Evolutionary conservation across 2,329 filamentous ascomycete species (phyloP), one percentile per base, ranked within the genome.

Genomic region (Sporothrix brunneoviolacea): DNA sequence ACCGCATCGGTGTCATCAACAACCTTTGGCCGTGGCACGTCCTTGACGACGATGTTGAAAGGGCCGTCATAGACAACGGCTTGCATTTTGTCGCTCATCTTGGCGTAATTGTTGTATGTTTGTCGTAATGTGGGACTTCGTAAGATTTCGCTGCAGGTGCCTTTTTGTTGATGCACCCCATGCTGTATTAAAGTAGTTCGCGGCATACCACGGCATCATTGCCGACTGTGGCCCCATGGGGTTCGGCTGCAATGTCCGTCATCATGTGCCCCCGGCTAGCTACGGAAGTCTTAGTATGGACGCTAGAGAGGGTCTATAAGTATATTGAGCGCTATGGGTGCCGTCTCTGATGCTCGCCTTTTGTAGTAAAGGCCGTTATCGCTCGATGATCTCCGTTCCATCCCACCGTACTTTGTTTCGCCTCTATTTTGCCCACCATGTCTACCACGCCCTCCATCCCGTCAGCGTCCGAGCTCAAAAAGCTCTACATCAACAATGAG

Each of bases 401-500:
- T 40, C 22, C 13, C 4, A 16, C 13, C 19, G 13, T 33, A 4
- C 9, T 3, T 33, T 15, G 12, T 21, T 28, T 28, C 12, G 18
- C 4, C 12, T 30, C 4, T 32, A n/a, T 22, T 19, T 33, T 21
- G n/a, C 13, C 9, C 39, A 38, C 21, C 18, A 51, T 46, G 48
- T 19, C 36, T 10, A 18, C 18, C 35, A 15, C 42, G 8, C n/a
- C 28, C 13, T n/a, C 36, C 21, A 43, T 43, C 18, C 43, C 50
- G 3, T 42, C 44, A 2, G 15, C 50, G 6, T 30, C 40, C 8
- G 36, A 48, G 28, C 33, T 48, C 19, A 48, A 44, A 21, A 54
- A 54, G 41, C 41, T 54, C 33, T 54, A 41, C 45, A 49, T 54
- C 35, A 52, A 54, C 45, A 46, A 46, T 22, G 45, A 49, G 32